Evolutionary conservation across 108 stramenopile species (phyloP).

Genomic region (Nitzschia palea): DNA sequence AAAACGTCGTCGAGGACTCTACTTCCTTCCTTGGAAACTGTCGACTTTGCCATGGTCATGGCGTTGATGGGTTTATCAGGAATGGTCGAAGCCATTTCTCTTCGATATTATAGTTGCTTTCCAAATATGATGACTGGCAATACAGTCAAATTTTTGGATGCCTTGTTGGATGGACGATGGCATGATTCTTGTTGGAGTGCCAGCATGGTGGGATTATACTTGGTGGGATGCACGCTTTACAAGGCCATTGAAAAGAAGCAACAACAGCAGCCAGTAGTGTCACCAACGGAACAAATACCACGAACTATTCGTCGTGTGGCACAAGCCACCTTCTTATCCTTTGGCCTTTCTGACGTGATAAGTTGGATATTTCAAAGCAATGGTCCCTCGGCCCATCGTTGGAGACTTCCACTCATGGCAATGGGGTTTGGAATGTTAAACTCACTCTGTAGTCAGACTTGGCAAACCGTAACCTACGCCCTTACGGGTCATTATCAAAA

Average conservation of each 20-base stretch:
- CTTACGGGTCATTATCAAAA: constrained; percentile 37
- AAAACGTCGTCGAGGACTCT: too few relatives aligned
- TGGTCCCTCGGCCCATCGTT: too few relatives aligned
- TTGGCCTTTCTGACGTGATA: constrained; percentile 12
- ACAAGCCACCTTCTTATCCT: background rate
- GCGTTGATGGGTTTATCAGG: constrained; percentile 25
- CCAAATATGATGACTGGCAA: constrained; percentile 49
- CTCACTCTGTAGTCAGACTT: constrained; percentile 9
- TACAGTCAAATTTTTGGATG: constrained; percentile 14
- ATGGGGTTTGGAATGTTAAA: constrained; percentile 34
- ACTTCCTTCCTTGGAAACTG: too few relatives aligned
- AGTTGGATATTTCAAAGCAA: too few relatives aligned
- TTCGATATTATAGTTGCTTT: constrained; percentile 16
- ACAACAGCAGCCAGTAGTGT: background rate
- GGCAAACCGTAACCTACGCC: constrained; percentile 28
- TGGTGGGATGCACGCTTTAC: constrained; percentile 9
- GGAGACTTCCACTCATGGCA: constrained; percentile 13
- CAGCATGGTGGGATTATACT: constrained; percentile 9
- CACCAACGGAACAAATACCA: background rate
- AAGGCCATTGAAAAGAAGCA: background rate
- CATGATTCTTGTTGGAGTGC: background rate
- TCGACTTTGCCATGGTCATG: too few relatives aligned
- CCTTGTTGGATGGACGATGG: constrained; percentile 2
- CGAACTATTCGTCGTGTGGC: background rate
- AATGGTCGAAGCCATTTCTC: constrained; percentile 29